These are phyloP conservation scores for Ceratocystis eucalypticola DNA, from an alignment of 2,329 filamentous ascomycete species.

Conservation along the genomic window DNA sequence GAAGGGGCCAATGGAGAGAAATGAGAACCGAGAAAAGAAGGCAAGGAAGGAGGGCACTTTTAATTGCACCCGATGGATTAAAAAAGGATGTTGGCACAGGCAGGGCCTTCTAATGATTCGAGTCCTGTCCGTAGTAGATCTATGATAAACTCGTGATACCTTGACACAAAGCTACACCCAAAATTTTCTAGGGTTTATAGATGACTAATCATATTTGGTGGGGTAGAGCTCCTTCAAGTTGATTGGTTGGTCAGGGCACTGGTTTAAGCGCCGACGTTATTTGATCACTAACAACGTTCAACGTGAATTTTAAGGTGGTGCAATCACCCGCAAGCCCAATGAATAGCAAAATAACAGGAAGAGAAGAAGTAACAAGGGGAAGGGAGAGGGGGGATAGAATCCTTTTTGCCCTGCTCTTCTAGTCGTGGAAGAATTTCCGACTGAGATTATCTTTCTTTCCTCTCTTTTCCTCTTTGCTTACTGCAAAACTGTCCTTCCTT, in stretches of 20 bases:
- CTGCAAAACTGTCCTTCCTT: neutral
- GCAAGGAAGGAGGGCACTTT: neutral
- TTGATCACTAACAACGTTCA: conserved; percentile 18
- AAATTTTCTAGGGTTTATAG: conserved; percentile 7
- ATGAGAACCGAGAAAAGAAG: neutral
- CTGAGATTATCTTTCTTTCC: neutral
- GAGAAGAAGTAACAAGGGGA: neutral
- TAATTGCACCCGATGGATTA: neutral
- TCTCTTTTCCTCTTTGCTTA: conserved; percentile 5
- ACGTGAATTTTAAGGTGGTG: conserved; percentile 5
- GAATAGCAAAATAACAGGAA: neutral
- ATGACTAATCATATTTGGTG: conserved; percentile 3
- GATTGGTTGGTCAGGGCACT: conserved; percentile 15
- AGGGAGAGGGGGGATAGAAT: conserved; percentile 6
- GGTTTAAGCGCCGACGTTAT: conserved; percentile 18
- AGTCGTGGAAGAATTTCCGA: neutral
- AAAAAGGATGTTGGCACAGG: neutral
- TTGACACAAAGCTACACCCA: conserved; percentile 1
- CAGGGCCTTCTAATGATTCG: neutral
- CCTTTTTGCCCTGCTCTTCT: conserved; percentile 4
- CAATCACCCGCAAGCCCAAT: conserved; percentile 10
- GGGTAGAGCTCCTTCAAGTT: neutral
- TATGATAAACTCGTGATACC: conserved; percentile 10
- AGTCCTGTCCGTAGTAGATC: neutral
- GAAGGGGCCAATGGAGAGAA: neutral